Base-by-base conservation (phyloP, 306 rosid species). In the Coriaria nepalensis region DNA sequence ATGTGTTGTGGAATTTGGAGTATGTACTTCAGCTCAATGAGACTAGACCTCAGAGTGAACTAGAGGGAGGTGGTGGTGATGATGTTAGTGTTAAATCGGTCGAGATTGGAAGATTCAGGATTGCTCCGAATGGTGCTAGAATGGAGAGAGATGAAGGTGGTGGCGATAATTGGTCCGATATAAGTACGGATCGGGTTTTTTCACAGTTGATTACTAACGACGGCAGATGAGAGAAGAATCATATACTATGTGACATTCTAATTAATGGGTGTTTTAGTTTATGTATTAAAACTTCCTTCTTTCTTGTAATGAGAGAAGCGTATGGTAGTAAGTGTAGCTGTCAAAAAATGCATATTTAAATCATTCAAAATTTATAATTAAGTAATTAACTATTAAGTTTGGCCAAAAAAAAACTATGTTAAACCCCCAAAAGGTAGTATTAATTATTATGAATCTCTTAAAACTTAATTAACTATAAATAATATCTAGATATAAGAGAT, bases 1-100 rank as follows among this genome's bases (percentile, higher is more conserved):
- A 92, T 56, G 96, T 92, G 2, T 56, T 92, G 8, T 92, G 96
- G 99, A 92, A 92, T 54, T 69, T 92, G 77, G 99, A 92, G 63
- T 50, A 80, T 48, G 96, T 81, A 15, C 94, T 92, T 73, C 99
- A 86, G 75, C 85, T 86, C 7, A 96, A 92, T 60, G 90, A 79
- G 70, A 62, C 78, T 52, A 71, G 70, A 37, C 67, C 58, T 20
- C 68, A 53, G 40, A 56, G 43, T 5, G 76, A 72, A 59, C 40
- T 47, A 13, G 62, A 15, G 13, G 79, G 52, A 37, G 62, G 33
- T 6, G 7, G 40, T 8, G 49, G 32, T 47, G 44, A 13, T 51
- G 44, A 55, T 34, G 8, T 40, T 1, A 63, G 13, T 10, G 6
- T 42, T 8, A 55, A 45, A 35, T 47, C 34, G 40, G 49, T 60